phyloP scores from a whole-genome alignment of 2,329 filamentous ascomycete species.

The Colletotrichum ledebouriae region DNA sequence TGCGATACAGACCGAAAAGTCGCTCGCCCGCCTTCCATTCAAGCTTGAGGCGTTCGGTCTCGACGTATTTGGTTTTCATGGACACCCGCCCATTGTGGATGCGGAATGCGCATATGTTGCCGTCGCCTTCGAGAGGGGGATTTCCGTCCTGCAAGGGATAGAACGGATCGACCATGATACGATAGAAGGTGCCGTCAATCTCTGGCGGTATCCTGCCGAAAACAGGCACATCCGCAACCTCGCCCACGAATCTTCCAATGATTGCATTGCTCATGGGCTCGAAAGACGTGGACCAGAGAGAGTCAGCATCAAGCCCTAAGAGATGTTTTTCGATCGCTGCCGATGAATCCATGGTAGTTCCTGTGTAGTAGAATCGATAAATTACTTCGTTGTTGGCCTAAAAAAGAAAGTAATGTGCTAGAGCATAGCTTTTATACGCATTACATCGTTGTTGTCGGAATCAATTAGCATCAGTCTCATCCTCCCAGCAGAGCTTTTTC shows the following conservation, averaged over 20 bases:
- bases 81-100: slow-evolving; percentile 43
- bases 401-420: too few relatives aligned
- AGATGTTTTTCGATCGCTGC: too few relatives aligned
- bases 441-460: too few relatives aligned
- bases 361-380: too few relatives aligned
- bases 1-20: slow-evolving; percentile 55
- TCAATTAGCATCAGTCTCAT: too few relatives aligned
- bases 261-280: too few relatives aligned
- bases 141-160: slow-evolving; percentile 51
- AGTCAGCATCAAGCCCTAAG: too few relatives aligned
- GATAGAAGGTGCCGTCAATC: slow-evolving; percentile 47
- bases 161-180: slow-evolving; percentile 59
- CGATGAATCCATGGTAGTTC: too few relatives aligned
- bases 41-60: slow-evolving; percentile 55
- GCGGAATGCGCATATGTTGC: slow-evolving; percentile 54
- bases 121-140: slow-evolving; percentile 56
- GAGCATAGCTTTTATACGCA: too few relatives aligned
- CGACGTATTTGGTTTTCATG: slow-evolving; percentile 48
- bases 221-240: slow-evolving; percentile 41
- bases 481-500: too few relatives aligned
- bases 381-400: too few relatives aligned
- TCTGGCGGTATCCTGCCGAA: slow-evolving; percentile 44
- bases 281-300: too few relatives aligned
- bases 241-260: slow-evolving; percentile 18
- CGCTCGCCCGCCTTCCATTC: slow-evolving; percentile 54